Evolutionary conservation across 2,329 filamentous ascomycete genomes (phyloP).

Genomic region (Aureobasidium vineae): DNA sequence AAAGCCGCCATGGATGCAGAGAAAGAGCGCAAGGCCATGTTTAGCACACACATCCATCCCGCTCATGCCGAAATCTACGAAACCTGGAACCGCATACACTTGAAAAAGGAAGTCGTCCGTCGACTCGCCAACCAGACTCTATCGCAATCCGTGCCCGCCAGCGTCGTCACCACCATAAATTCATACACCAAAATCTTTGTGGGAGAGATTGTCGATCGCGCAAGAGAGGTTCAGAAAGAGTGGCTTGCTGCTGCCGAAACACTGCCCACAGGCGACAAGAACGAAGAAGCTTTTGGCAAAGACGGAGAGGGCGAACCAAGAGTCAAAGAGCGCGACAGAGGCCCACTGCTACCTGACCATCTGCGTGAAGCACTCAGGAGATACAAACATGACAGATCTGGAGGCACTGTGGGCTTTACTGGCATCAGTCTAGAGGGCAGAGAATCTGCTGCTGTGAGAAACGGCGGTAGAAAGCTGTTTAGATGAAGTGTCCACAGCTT

Average conservation of each 20-base stretch:
- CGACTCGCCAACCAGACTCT: conserved; percentile 78
- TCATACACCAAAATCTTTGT: conserved; percentile 75
- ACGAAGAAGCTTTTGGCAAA: conserved; percentile 42
- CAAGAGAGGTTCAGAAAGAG: conserved; percentile 68
- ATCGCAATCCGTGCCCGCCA: conserved; percentile 71
- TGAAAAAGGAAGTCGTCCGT: conserved; percentile 67
- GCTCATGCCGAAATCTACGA: conserved; percentile 69
- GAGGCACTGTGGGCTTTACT: conserved; percentile 56
- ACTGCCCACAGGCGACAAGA: conserved; percentile 47
- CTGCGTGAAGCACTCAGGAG: conserved; percentile 69
- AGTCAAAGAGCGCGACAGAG: conserved; percentile 42
- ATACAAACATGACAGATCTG: conserved; percentile 63
- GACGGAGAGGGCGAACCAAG: conserved; percentile 30
- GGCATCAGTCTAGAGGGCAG: conserved; percentile 51
- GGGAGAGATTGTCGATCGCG: conserved; percentile 71
- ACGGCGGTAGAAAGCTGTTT: conserved; percentile 49
- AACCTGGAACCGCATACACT: conserved; percentile 65
- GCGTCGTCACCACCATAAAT: conserved; percentile 72
- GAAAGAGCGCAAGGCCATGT: conserved; percentile 62
- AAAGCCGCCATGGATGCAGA: conserved; percentile 64
- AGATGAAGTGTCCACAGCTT: conserved; percentile 33
- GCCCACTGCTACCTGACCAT: conserved; percentile 70
- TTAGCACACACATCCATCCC: conserved; percentile 62
- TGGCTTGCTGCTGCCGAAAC: conserved; percentile 62
- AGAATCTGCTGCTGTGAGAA: conserved; percentile 46